phyloP scores from a whole-genome alignment of 1,284 basidiomycete genomes.

The Abortiporus biennis region DNA sequence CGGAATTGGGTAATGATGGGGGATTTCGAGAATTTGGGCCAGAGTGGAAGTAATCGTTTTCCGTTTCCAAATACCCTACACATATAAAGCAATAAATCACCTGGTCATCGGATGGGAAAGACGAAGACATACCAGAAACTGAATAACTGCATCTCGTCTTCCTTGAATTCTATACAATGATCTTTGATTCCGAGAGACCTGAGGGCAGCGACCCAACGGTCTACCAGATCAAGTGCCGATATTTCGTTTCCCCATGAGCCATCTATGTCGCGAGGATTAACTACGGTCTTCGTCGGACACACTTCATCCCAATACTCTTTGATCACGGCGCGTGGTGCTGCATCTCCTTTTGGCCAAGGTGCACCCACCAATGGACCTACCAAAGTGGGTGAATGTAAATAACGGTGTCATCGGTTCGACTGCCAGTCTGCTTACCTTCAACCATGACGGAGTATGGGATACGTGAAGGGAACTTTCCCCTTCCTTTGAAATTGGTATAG shows the following conservation, averaged over 20 bases:
- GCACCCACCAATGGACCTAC: slow-evolving; percentile 30
- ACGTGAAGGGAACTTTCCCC: slow-evolving; percentile 9
- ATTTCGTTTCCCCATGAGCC: neutral
- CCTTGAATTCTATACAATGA: slow-evolving; percentile 14
- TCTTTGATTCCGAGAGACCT: slow-evolving; percentile 40
- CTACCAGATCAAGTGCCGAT: slow-evolving; percentile 26
- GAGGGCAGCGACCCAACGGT: slow-evolving; percentile 35
- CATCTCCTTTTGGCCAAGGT: slow-evolving; percentile 22
- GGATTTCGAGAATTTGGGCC: slow-evolving; percentile 30
- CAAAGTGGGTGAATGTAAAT: too few species aligned
- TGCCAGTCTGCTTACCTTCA: too few species aligned
- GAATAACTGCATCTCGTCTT: slow-evolving; percentile 31
- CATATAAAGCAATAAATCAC: neutral
- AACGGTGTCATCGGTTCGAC: too few species aligned
- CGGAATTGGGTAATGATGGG: slow-evolving; percentile 30
- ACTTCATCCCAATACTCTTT: slow-evolving; percentile 29
- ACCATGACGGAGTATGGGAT: slow-evolving; percentile 10
- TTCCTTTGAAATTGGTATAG: slow-evolving; percentile 5
- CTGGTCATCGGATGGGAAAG: neutral
- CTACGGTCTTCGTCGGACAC: slow-evolving; percentile 23
- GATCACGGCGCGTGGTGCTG: slow-evolving; percentile 28
- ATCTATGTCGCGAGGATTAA: slow-evolving; percentile 22
- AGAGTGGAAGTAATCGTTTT: slow-evolving; percentile 25
- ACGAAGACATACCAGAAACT: slow-evolving; percentile 37
- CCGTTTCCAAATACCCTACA: slow-evolving; percentile 26